A percentile compares a stretch with the other conserved stretches of the same genome.
phyloP scores from a whole-genome alignment of 768 basidiomycete species.

The Mycena galopus region DNA sequence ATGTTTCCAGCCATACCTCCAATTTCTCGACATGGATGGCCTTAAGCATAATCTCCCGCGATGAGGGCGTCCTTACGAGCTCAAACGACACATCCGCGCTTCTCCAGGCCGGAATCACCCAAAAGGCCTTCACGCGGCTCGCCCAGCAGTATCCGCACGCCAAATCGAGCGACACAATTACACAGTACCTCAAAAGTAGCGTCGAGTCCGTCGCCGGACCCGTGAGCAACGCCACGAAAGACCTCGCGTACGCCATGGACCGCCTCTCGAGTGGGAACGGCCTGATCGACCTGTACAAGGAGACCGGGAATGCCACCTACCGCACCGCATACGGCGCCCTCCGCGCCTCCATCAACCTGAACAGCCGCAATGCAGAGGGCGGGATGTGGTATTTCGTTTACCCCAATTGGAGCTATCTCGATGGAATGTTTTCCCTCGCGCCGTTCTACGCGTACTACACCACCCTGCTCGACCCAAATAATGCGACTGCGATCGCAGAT shows the following conservation, averaged over 20 bases:
- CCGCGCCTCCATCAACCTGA: constrained; percentile 36
- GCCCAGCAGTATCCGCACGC: constrained; percentile 20
- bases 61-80: constrained; percentile 24
- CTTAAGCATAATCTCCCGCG: constrained; percentile 26
- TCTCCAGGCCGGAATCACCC: constrained; percentile 30
- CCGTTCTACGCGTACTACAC: constrained; percentile 44
- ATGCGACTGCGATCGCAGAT: constrained; percentile 37
- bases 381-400: constrained; percentile 40
- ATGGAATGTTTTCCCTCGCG: constrained; percentile 44
- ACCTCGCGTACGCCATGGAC: constrained; percentile 30
- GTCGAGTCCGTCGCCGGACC: constrained; percentile 28
- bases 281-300: constrained; percentile 28
- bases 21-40: constrained; percentile 35
- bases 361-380: constrained; percentile 39
- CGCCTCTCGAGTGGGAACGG: constrained; percentile 28
- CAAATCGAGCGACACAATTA: neutral
- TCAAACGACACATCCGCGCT: constrained; percentile 23
- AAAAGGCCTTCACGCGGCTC: constrained; percentile 28
- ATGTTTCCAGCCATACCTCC: neutral
- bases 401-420: constrained; percentile 37
- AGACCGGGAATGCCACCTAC: constrained; percentile 34
- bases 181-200: constrained; percentile 21
- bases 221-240: constrained; percentile 27
- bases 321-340: constrained; percentile 34
- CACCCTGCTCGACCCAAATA: constrained; percentile 28